Evolutionary conservation across 352 stramenopile genomes (phyloP).

Genomic region (Thalassiosira allenii): DNA sequence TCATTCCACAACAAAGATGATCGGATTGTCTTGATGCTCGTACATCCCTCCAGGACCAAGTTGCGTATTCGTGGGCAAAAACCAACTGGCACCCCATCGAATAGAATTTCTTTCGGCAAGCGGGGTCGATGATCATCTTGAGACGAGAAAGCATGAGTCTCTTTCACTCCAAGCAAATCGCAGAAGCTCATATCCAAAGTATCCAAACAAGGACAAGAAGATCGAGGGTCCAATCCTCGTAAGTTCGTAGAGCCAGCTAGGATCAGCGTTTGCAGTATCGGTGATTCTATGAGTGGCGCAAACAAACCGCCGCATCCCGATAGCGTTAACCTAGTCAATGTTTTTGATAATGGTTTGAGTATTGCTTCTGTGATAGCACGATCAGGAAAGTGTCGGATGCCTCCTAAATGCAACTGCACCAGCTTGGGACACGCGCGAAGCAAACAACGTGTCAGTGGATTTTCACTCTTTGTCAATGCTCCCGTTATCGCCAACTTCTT

Average conservation of each 20-base stretch:
- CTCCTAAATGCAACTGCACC: background rate
- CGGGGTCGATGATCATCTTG: background rate
- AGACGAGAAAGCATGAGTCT: background rate
- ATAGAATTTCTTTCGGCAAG: background rate
- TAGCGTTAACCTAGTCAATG: background rate
- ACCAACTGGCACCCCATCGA: background rate
- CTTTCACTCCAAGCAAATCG: background rate
- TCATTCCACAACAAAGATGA: no score
- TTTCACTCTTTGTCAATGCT: background rate
- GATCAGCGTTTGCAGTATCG: background rate
- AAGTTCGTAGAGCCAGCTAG: background rate
- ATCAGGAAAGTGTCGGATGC: background rate
- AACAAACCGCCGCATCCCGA: background rate
- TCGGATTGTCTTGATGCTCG: no score
- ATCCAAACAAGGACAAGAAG: background rate
- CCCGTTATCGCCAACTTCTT: background rate
- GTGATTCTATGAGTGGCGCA: background rate
- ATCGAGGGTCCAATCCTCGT: background rate
- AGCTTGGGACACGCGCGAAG: background rate
- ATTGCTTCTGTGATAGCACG: background rate
- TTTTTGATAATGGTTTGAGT: background rate
- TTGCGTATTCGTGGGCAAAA: background rate
- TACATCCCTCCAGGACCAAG: no score
- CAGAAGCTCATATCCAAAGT: background rate
- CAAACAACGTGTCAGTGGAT: background rate